Evolutionary conservation across 1,139 yeast species (phyloP).

Genomic region (Suhomyces bolitotheri): DNA sequence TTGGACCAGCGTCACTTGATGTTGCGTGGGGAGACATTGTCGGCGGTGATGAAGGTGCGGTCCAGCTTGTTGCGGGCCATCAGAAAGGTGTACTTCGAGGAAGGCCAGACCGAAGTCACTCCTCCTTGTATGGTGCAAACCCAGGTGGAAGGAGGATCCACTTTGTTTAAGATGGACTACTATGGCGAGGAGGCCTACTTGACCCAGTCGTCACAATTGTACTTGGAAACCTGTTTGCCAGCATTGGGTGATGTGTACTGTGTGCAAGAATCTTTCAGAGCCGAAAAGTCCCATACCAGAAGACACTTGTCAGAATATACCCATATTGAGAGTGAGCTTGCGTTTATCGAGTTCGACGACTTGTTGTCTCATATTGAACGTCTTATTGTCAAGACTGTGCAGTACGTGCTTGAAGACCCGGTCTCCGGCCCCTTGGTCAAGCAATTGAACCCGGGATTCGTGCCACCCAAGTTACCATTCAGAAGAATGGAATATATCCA

Average conservation of each 20-base stretch:
- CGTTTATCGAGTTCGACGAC: constrained; percentile 84
- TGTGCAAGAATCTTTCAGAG: constrained; percentile 98
- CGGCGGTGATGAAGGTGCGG: constrained; percentile 95
- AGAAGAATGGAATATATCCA: constrained; percentile 86
- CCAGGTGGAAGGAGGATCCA: constrained; percentile 99
- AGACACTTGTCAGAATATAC: constrained; percentile 97
- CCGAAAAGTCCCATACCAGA: constrained; percentile 98
- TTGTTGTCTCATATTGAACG: constrained; percentile 82
- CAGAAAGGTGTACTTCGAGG: constrained; percentile 76
- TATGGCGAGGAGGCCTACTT: constrained; percentile 96
- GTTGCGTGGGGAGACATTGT: constrained; percentile 90
- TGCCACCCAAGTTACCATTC: constrained; percentile 82
- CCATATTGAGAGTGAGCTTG: constrained; percentile 93
- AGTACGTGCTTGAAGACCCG: constrained; percentile 84
- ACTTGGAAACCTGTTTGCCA: constrained; percentile 94
- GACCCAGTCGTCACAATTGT: constrained; percentile 96
- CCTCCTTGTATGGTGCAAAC: constrained; percentile 99
- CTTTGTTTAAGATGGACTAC: constrained; percentile 88
- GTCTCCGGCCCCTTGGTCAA: constrained; percentile 85
- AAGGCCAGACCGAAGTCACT: constrained; percentile 83
- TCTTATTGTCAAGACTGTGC: constrained; percentile 65
- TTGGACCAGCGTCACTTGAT: constrained; percentile 94
- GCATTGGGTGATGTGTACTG: constrained; percentile 96
- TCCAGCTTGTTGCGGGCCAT: constrained; percentile 72
- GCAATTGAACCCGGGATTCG: constrained; percentile 90